phyloP scores from a whole-genome alignment of 768 basidiomycete genomes.

The Gymnopilus junonius region DNA sequence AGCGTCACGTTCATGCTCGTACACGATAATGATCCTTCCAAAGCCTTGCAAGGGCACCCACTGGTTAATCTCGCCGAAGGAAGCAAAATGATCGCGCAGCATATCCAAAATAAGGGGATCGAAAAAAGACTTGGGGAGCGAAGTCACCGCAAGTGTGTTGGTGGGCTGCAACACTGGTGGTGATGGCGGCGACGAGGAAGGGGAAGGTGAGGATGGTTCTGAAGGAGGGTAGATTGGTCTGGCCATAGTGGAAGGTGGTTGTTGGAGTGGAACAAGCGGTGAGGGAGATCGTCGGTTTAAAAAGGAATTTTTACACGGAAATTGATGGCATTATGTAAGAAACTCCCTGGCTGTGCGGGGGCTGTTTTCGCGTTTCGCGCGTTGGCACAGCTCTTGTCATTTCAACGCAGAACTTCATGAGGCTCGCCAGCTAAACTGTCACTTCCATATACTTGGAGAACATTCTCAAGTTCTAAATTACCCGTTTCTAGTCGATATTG shows the following conservation, averaged over 20 bases:
- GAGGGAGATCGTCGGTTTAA: not conserved
- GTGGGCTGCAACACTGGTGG: conserved; percentile 44
- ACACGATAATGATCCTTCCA: conserved; percentile 83
- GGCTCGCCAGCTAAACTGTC: not conserved
- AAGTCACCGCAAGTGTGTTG: conserved; percentile 85
- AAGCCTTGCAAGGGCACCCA: conserved; percentile 91
- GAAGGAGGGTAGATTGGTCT: conserved; percentile 7
- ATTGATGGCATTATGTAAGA: not conserved
- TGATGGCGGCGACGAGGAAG: conserved; percentile 25
- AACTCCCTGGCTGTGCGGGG: not conserved
- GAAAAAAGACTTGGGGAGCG: conserved; percentile 80
- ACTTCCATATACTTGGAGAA: not conserved
- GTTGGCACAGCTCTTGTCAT: not conserved
- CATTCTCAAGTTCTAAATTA: not conserved
- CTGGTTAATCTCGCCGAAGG: conserved; percentile 82
- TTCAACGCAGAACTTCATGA: not conserved
- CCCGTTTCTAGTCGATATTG: not conserved
- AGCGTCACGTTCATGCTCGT: conserved; percentile 61
- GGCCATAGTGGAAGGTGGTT: conserved; percentile 17
- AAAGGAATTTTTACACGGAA: conserved; percentile 4
- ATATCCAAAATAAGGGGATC: conserved; percentile 67
- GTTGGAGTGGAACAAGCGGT: conserved; percentile 3
- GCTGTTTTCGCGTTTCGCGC: not conserved
- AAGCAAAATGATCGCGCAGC: conserved; percentile 71
- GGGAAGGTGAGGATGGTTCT: conserved; percentile 8